A percentile compares a stretch with the other conserved stretches of the same genome.
phyloP scores from a whole-genome alignment of 2,329 filamentous ascomycete genomes.

The Aspergillus glaucus region DNA sequence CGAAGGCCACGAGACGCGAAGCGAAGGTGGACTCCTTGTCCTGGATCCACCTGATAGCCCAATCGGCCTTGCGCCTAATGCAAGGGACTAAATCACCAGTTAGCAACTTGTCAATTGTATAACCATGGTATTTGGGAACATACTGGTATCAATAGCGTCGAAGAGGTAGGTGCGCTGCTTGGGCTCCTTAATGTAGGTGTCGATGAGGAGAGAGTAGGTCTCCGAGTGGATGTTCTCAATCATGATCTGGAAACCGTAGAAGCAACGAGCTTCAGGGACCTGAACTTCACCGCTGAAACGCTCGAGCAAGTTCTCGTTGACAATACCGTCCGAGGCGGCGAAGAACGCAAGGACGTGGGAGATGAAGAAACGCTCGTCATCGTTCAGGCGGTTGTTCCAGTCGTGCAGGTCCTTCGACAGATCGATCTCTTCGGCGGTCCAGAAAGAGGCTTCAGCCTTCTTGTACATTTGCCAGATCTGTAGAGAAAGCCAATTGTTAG shows the following conservation, averaged over 20 bases:
- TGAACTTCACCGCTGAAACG: slow-evolving; percentile 96
- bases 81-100: slow-evolving; percentile 62
- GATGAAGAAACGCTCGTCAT: slow-evolving; percentile 97
- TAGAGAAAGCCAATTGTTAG: slow-evolving; percentile 31
- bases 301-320: slow-evolving; percentile 98
- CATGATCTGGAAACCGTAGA: slow-evolving; percentile 99
- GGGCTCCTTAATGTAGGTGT: slow-evolving; percentile 98
- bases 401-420: slow-evolving; percentile 98
- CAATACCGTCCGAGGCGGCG: slow-evolving; percentile 95
- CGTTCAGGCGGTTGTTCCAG: slow-evolving; percentile 96
- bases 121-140: slow-evolving; percentile 26
- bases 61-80: slow-evolving; percentile 98
- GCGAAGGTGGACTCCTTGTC: slow-evolving; percentile 93
- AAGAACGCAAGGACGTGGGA: slow-evolving; percentile 99
- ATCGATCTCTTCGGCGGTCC: slow-evolving; percentile 99
- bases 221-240: slow-evolving; percentile 99
- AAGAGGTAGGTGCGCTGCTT: slow-evolving; percentile 91
- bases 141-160: slow-evolving; percentile 97
- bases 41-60: slow-evolving; percentile 90
- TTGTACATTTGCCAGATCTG: slow-evolving; percentile 99
- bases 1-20: slow-evolving; percentile 91
- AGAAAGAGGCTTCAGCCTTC: slow-evolving; percentile 99
- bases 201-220: slow-evolving; percentile 97
- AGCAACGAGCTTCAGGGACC: slow-evolving; percentile 95
- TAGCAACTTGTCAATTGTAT: slow-evolving; percentile 15